Conservation (phyloP, 192 early-diverging fungal genomes). For the Mortierella alpina region DNA sequence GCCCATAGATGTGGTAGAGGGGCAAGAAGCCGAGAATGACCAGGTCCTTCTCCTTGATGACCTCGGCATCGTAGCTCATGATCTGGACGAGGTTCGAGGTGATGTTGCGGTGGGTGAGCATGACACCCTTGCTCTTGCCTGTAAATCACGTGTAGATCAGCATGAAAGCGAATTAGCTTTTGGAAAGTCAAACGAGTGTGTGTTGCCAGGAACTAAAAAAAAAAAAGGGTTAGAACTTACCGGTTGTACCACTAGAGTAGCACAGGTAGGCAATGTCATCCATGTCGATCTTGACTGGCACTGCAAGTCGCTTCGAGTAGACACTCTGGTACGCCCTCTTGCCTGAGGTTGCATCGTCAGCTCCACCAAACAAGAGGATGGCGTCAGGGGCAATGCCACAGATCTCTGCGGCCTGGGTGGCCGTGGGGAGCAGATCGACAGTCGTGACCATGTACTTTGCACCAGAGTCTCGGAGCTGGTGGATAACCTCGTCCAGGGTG, state of each 20-base stretch:
- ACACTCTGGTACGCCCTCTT: slow-evolving; percentile 45
- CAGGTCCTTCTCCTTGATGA: slow-evolving; percentile 44
- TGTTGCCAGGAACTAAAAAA: too few relatives aligned
- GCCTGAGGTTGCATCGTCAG: slow-evolving; percentile 26
- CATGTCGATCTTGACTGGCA: slow-evolving; percentile 25
- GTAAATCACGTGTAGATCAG: neutral
- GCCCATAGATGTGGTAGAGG: slow-evolving; percentile 80
- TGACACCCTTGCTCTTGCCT: slow-evolving; percentile 87
- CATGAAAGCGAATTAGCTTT: neutral
- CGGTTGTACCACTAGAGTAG: slow-evolving; percentile 72
- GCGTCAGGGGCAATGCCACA: slow-evolving; percentile 47
- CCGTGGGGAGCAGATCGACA: slow-evolving; percentile 40
- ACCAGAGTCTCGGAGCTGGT: slow-evolving; percentile 78
- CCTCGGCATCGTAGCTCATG: slow-evolving; percentile 59
- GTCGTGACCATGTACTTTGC: slow-evolving; percentile 75
- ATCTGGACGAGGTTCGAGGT: slow-evolving; percentile 80
- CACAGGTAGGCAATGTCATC: slow-evolving; percentile 69
- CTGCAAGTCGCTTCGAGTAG: slow-evolving; percentile 22
- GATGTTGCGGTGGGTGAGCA: slow-evolving; percentile 83
- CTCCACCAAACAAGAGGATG: slow-evolving; percentile 59
- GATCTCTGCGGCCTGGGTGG: slow-evolving; percentile 48
- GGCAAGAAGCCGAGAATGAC: slow-evolving; percentile 73
- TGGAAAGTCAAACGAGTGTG: too few relatives aligned
- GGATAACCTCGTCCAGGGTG: slow-evolving; percentile 77
- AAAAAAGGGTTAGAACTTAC: slow-evolving; percentile 4